Evolutionary conservation across 2,329 filamentous ascomycete genomes (phyloP).

Genomic region (Arthrobotrys entomopaga): DNA sequence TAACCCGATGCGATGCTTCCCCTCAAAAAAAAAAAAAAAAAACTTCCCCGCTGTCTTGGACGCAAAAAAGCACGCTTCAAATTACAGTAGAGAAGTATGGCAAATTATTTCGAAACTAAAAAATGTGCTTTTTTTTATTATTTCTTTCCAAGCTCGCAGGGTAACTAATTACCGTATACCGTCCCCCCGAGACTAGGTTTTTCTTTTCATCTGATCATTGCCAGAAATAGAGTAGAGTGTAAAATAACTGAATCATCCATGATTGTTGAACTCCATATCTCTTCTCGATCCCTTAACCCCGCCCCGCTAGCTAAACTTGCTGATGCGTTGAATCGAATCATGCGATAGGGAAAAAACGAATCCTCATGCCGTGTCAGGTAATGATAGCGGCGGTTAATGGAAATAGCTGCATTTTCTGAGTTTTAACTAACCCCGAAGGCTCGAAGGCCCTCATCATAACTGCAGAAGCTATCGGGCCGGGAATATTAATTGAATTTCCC

Average conservation of each 20-base stretch:
- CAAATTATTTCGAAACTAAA: too few species aligned
- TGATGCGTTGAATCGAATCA: background rate
- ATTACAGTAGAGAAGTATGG: too few species aligned
- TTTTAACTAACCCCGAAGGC: background rate
- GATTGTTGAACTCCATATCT: background rate
- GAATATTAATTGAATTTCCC: too few species aligned
- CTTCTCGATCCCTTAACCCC: slow-evolving; percentile 16
- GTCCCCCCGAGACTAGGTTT: too few species aligned
- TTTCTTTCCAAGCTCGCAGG: too few species aligned
- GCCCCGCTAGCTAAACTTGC: too few species aligned
- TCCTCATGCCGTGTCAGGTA: background rate
- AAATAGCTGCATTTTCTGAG: background rate
- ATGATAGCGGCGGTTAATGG: background rate
- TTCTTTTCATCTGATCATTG: slow-evolving; percentile 14
- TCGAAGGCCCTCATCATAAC: background rate
- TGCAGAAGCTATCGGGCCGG: too few species aligned
- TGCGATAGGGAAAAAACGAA: background rate
- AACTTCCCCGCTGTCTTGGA: slow-evolving; percentile 7
- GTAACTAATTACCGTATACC: too few species aligned
- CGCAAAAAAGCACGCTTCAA: too few species aligned
- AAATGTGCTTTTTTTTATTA: too few species aligned
- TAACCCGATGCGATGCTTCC: slow-evolving; percentile 6
- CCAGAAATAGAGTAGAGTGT: slow-evolving; percentile 5
- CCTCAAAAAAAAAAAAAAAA: background rate
- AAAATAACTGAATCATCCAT: background rate